Base-by-base conservation (phyloP, 257 asterid genomes). In the Plantago elongata region DNA sequence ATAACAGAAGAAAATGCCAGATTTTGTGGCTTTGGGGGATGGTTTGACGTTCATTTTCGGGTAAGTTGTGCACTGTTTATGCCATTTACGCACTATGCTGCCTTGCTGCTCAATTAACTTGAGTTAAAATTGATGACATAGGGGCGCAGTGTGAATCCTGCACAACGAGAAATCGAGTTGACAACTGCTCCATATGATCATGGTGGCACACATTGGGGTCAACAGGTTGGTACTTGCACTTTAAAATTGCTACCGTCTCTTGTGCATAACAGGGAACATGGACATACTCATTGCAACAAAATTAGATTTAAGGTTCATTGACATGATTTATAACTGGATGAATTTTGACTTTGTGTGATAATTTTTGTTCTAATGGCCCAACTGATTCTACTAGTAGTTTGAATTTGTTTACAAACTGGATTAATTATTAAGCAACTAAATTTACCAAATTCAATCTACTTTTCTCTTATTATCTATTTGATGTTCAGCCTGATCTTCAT, bases 11-110 rank as follows among this genome's bases (percentile, higher is more conserved):
- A 87, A 54, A 63, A 64, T 18, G 63, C 87, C 42, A 81, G 84
- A 68, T 73, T 89, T n/a, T 81, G 90, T 60, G 99, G 97, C n/a
- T 82, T 81, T 78, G 89, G 78, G 69, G 97, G 99, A 72, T 93
- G 99, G 99, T 93, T 93, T 74, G 99, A 93, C 72, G 99, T 93
- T 79, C 99, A 89, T 72, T 93, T 93, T 72, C 83, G 88, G 74
- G 99, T 89, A 73, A 85, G 95, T 73, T 67, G 46, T 42, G 27
- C 46, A 52, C 46, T 60, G 13, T 15, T 57, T 44, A 67, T 45
- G 4, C 65, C 46, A 63, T 55, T 55, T 44, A 38, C 38, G 45
- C 60, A 45, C 5, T 34, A 3, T 34, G 40, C 18, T 48, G 13
- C 58, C 37, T 45, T 46, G 13, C 27, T 71, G 60, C 27, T 56